phyloP scores from a whole-genome alignment of 208 protist genomes.

The Cochliopodium minus region DNA sequence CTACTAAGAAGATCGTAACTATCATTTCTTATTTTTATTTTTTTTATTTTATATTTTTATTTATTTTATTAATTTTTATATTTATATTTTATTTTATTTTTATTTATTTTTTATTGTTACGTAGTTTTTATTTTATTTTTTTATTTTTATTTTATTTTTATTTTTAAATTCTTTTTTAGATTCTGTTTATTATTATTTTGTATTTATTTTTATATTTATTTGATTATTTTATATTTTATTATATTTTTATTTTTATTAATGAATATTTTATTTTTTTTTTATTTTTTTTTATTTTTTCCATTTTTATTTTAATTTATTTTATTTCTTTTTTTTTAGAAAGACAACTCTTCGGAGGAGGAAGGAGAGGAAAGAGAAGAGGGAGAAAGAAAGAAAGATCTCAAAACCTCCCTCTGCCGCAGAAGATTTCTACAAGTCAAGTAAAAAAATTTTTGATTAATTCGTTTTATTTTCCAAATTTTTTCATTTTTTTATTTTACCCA shows the following conservation, averaged over 20 bases:
- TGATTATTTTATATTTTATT: neutral
- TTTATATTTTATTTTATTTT: constrained; percentile 3
- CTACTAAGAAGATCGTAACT: too few relatives aligned
- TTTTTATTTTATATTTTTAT: constrained; percentile 1
- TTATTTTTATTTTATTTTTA: neutral
- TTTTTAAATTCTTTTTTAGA: neutral
- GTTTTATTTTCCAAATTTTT: constrained; percentile 3
- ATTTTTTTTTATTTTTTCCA: neutral
- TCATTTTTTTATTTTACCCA: constrained; percentile 1
- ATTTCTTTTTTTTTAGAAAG: constrained; percentile 4
- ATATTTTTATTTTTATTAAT: constrained; percentile 1
- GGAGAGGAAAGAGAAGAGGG: too few relatives aligned
- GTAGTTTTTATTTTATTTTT: neutral
- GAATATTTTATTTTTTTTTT: neutral
- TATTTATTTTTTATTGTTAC: neutral
- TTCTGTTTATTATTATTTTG: neutral
- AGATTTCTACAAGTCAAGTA: too few relatives aligned
- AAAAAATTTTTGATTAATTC: constrained; percentile 3
- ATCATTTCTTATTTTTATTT: neutral
- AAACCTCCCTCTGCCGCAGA: too few relatives aligned
- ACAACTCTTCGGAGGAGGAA: too few relatives aligned
- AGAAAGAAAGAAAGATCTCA: too few relatives aligned
- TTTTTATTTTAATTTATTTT: constrained; percentile 1
- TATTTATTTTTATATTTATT: constrained; percentile 1
- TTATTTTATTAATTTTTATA: constrained; percentile 1